phyloP scores from a whole-genome alignment of 1,284 basidiomycete genomes.

The Leccinum olivaceoglutinosum region DNA sequence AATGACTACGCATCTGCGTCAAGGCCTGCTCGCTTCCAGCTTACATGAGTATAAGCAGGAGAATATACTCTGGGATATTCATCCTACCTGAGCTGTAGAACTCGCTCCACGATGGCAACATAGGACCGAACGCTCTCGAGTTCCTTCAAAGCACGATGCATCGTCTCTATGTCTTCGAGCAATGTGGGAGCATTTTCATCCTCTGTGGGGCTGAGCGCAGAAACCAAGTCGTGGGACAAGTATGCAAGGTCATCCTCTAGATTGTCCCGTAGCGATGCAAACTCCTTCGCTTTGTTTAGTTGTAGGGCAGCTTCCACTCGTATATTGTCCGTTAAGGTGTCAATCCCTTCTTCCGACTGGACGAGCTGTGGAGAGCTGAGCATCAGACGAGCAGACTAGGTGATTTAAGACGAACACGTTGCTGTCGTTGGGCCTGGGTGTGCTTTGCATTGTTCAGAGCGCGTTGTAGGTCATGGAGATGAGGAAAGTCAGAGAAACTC shows the following conservation, averaged over 20 bases:
- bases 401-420: slow-evolving; percentile 36
- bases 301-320: slow-evolving; percentile 39
- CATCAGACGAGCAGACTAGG: slow-evolving; percentile 19
- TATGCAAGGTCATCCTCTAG: slow-evolving; percentile 71
- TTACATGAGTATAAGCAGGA: slow-evolving; percentile 13
- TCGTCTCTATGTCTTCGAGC: slow-evolving; percentile 74
- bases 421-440: slow-evolving; percentile 34
- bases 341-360: slow-evolving; percentile 44
- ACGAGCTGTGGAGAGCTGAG: slow-evolving; percentile 52
- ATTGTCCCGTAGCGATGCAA: slow-evolving; percentile 71
- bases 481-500: slow-evolving; percentile 42
- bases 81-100: slow-evolving; percentile 69
- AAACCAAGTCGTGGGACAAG: slow-evolving; percentile 63
- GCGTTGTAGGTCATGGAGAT: slow-evolving; percentile 42
- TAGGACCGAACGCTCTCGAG: slow-evolving; percentile 73
- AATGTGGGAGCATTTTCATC: slow-evolving; percentile 51
- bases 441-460: slow-evolving; percentile 33
- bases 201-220: slow-evolving; percentile 39
- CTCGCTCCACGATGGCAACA: slow-evolving; percentile 66
- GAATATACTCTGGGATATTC: slow-evolving; percentile 4
- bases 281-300: slow-evolving; percentile 61
- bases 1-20: slow-evolving; percentile 39
- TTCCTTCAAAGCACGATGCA: slow-evolving; percentile 70
- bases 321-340: slow-evolving; percentile 41
- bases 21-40: slow-evolving; percentile 50